Evolutionary conservation across 2,329 filamentous ascomycete genomes (phyloP).

Genomic region (Botrytis aclada): DNA sequence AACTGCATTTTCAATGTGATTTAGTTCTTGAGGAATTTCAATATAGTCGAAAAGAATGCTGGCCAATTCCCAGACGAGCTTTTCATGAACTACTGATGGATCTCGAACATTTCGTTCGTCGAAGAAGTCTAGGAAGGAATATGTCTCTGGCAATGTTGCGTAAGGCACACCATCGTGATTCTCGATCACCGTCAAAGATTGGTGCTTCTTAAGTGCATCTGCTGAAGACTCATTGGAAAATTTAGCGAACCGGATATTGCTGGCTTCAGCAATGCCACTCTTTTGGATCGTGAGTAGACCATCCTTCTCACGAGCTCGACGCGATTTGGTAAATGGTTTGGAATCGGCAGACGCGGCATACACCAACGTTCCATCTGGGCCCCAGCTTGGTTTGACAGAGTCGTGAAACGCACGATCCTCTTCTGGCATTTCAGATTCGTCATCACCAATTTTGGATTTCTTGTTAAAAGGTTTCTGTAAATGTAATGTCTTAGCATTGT

Average conservation of each 20-base stretch:
- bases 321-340: conserved; percentile 34
- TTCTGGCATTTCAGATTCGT: conserved; percentile 59
- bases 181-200: conserved; percentile 52
- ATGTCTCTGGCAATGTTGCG: conserved; percentile 47
- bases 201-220: conserved; percentile 54
- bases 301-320: conserved; percentile 37
- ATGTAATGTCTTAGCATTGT: conserved; percentile 47
- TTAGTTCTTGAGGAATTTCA: conserved; percentile 44
- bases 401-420: conserved; percentile 66
- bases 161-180: conserved; percentile 58
- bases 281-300: conserved; percentile 53
- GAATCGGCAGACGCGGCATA: conserved; percentile 51
- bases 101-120: conserved; percentile 41
- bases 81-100: conserved; percentile 58
- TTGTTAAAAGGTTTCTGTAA: conserved; percentile 83
- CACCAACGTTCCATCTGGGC: conserved; percentile 68
- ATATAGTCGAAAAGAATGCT: conserved; percentile 82
- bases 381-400: conserved; percentile 77
- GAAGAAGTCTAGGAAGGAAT: conserved; percentile 50
- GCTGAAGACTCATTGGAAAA: conserved; percentile 59
- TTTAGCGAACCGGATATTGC: conserved; percentile 63
- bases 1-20: conserved; percentile 38
- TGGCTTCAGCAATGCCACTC: conserved; percentile 57
- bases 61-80: conserved; percentile 78
- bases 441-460: conserved; percentile 65